Evolutionary conservation across 495 filamentous ascomycete genomes (phyloP), one percentile per base, ranked within the genome.

Genomic region (Cercophora samala): DNA sequence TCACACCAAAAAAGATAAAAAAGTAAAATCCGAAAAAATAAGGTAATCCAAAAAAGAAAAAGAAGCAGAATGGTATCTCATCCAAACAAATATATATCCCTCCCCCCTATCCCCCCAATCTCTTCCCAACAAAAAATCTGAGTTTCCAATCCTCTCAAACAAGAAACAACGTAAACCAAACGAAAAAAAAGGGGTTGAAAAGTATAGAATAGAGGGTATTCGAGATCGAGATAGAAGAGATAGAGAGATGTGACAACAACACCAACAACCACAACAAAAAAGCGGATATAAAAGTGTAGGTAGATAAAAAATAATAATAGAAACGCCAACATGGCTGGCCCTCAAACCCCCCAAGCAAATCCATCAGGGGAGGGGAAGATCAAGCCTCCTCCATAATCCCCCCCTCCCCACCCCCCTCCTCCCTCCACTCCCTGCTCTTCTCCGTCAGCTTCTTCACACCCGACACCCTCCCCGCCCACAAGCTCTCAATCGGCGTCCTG

Each of bases 401-500:
- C 9, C 82, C 83, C 58, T 89, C 89, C 72, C 92, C 92, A 52
- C 91, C 91, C 5, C 90, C 89, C 66, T 90, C 88, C 73, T 96
- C 93, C 19, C 93, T 84, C 93, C 93, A 97, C 65, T 93, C 91
- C 59, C 91, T 86, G 59, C 89, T 91, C 71, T 86, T 85, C 62
- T 93, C 90, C 2, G 91, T 91, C 58, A 97, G 77, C 61, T 85
- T 80, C 77, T 89, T 91, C 46, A 97, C 85, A 29, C 93, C 93
- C 5, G 82, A 76, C 52, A 97, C 88, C 24, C 93, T 83, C 19
- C 86, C 86, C 0, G 93, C 92, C 93, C 92, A 97, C 56, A 96
- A 83, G 24, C 87, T 87, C 77, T 97, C 93, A 9, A 91, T 87
- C 0, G 91, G 85, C 2, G 92, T 94, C 59, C 95, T 89, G 86